A percentile compares a stretch with the other conserved stretches of the same genome.
phyloP scores from a whole-genome alignment of 345 rosid genomes.

The Brassica carinata region DNA sequence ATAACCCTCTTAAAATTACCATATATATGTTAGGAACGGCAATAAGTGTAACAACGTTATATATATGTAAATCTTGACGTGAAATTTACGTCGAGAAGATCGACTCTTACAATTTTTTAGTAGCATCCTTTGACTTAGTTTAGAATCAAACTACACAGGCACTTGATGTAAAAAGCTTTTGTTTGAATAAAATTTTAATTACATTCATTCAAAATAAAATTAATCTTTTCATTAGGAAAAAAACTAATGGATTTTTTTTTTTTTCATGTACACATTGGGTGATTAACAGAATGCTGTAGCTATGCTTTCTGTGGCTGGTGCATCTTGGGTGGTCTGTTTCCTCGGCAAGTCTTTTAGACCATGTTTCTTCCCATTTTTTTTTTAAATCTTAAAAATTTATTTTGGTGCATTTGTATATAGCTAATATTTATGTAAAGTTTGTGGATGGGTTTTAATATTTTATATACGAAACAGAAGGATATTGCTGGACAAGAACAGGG shows the following conservation, averaged over 20 bases:
- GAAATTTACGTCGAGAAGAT: background rate
- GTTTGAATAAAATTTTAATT: too few relatives aligned
- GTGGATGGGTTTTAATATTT: background rate
- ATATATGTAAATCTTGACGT: background rate
- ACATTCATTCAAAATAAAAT: background rate
- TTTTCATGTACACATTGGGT: background rate
- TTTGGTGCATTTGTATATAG: background rate
- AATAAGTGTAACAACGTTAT: background rate
- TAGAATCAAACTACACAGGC: too few relatives aligned
- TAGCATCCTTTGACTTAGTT: too few relatives aligned
- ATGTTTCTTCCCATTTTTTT: background rate
- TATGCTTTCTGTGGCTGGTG: background rate
- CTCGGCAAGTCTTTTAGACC: background rate
- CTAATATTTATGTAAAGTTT: background rate
- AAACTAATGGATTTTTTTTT: background rate
- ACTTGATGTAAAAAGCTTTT: too few relatives aligned
- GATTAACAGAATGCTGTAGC: background rate
- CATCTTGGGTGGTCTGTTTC: background rate
- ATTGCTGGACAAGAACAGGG: conserved; percentile 91
- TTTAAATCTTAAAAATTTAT: background rate
- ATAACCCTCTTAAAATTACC: background rate
- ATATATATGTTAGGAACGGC: background rate
- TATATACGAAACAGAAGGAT: conserved; percentile 55
- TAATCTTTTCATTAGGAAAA: background rate
- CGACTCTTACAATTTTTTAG: too few relatives aligned